Evolutionary conservation across 441 rosid species (phyloP).

Genomic region (Populus hybrid): DNA sequence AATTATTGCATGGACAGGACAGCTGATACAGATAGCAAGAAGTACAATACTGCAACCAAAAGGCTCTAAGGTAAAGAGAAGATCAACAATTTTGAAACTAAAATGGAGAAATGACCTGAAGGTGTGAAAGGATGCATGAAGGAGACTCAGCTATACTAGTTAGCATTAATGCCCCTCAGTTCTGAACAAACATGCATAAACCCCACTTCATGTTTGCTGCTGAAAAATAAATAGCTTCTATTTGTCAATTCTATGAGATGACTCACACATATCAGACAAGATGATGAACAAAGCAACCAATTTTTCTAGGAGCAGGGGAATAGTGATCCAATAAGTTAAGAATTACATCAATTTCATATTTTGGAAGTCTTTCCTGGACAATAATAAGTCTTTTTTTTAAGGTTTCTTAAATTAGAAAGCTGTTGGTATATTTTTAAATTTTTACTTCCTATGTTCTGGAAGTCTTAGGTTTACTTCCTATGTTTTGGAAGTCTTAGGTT

Average conservation of each 20-base stretch:
- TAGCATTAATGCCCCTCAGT: background rate
- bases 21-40: background rate
- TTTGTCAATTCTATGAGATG: background rate
- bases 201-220: background rate
- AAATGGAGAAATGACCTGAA: background rate
- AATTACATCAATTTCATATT: background rate
- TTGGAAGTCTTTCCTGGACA: background rate
- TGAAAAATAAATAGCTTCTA: background rate
- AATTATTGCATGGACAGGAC: background rate
- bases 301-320: background rate
- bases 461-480: background rate
- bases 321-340: background rate
- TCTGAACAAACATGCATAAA: background rate
- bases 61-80: background rate
- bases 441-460: background rate
- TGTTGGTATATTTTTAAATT: background rate
- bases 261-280: background rate
- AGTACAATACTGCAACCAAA: background rate
- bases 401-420: background rate
- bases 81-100: background rate
- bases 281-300: background rate
- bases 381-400: background rate
- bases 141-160: background rate
- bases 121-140: background rate
- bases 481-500: background rate